phyloP scores from a whole-genome alignment of 148 eudicot species.

The Rhododendron mucronatum region DNA sequence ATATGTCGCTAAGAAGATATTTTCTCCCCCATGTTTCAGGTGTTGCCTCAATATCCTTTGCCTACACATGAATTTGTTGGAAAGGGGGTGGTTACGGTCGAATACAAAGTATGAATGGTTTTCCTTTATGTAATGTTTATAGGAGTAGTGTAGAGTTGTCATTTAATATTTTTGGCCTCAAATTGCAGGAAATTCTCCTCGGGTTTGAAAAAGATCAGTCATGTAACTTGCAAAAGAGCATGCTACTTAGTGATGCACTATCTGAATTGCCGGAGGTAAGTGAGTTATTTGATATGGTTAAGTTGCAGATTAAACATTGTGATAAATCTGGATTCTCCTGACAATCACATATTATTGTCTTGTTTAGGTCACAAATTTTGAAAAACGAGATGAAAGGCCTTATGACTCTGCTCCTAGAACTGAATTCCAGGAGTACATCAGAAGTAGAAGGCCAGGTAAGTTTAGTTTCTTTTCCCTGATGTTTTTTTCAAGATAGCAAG shows the following conservation, averaged over 20 bases:
- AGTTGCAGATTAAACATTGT: too few species aligned
- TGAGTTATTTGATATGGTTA: not conserved
- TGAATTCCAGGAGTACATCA: slow-evolving; percentile 21
- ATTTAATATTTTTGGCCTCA: not conserved
- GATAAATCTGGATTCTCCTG: not conserved
- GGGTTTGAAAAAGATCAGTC: slow-evolving; percentile 15
- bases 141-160: not conserved
- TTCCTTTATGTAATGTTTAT: not conserved
- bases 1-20: not conserved
- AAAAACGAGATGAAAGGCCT: slow-evolving; percentile 21
- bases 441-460: slow-evolving; percentile 23
- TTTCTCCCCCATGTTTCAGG: slow-evolving; percentile 12
- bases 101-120: slow-evolving; percentile 21
- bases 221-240: slow-evolving; percentile 9
- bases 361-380: slow-evolving; percentile 26
- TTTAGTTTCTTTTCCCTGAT: not conserved
- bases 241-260: slow-evolving; percentile 27
- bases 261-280: slow-evolving; percentile 28
- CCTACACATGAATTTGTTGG: slow-evolving; percentile 30
- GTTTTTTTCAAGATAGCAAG: not conserved
- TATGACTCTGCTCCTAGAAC: slow-evolving; percentile 19
- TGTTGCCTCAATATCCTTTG: slow-evolving; percentile 30
- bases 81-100: slow-evolving; percentile 18
- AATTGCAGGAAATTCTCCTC: slow-evolving; percentile 16
- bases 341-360: not conserved